Conservation (phyloP, 345 rosid species). For the Brassica napus region DNA sequence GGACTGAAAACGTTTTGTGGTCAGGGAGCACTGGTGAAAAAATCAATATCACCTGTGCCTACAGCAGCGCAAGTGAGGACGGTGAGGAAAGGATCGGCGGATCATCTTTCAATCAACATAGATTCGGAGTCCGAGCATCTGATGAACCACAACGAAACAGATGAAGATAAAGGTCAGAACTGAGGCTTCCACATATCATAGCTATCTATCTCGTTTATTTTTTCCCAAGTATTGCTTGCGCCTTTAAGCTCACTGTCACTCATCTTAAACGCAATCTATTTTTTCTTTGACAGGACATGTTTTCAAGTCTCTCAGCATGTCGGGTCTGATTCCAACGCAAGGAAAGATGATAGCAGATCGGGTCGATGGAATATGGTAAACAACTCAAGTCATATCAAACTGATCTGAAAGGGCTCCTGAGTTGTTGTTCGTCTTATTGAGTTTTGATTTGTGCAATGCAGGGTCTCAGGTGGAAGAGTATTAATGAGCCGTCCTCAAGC, state of each 20-base stretch:
- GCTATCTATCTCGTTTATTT: constrained; percentile 8
- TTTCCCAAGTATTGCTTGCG: not conserved
- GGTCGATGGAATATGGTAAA: constrained; percentile 85
- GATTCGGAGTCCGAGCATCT: constrained; percentile 67
- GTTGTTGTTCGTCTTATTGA: not conserved
- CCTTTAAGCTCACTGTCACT: not conserved
- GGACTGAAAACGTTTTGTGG: constrained; percentile 21
- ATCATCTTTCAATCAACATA: constrained; percentile 77
- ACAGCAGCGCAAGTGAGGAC: constrained; percentile 80
- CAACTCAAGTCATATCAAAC: constrained; percentile 14
- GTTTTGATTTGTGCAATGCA: constrained; percentile 41
- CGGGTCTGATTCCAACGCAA: constrained; percentile 84
- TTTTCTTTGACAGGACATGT: constrained; percentile 60
- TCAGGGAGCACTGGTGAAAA: constrained; percentile 62
- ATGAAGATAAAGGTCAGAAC: constrained; percentile 75
- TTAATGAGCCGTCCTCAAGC: constrained; percentile 83
- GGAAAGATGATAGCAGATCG: constrained; percentile 90
- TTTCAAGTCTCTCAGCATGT: constrained; percentile 81
- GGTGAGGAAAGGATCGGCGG: constrained; percentile 79
- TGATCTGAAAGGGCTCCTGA: not conserved
- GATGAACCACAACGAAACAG: constrained; percentile 58
- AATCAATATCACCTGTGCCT: constrained; percentile 52
- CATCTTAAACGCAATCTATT: constrained; percentile 6
- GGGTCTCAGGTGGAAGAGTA: constrained; percentile 81
- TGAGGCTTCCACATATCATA: constrained; percentile 24